Base-by-base conservation (phyloP, 1,139 yeast species). In the Scheffersomyces segobiensis region DNA sequence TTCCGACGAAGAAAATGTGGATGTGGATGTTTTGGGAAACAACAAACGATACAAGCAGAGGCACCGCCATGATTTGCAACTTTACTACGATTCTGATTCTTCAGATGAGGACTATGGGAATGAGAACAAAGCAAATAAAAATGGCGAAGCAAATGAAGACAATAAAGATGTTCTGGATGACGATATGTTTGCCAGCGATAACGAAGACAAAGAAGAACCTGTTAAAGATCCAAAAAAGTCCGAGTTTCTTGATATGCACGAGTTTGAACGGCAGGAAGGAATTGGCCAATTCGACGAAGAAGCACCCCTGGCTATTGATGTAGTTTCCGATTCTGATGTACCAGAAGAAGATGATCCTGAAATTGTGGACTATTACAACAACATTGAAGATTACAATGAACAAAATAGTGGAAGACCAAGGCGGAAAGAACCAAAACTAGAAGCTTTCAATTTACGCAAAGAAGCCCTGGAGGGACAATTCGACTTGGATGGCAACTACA, bases 381-480 rank as follows among this genome's bases (percentile, higher is more conserved):
- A 56, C 17, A 32, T 56, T 4, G 64, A 62, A 26, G 48, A 57
- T 3, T 50, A 53, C 17, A 56, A 52, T 18, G 21, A 17, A 7
- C 56, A 55, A 21, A 22, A 20, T 20, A 51, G 26, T 7, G 18
- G 19, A 24, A 48, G 24, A 26, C 5, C 5, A 48, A 32, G 47
- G n/a, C 57, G 55, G 50, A 56, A 53, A 39, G 64, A 60, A 19
- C 63, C 61, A 46, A 63, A 60, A 42, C 24, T 70, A 1, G 95
- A 89, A 62, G 83, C 90, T 0, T 90, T 90, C 71, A 81, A 84
- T 66, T 71, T 89, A 55, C 71, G 80, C 46, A 77, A 83, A 39
- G 95, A 89, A 65, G 71, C 78, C 52, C 81, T 81, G 56, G 86
- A 84, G 53, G 95, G 93, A 1, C 71, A 72, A 3, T 87, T 87